Evolutionary conservation across 116 monocot genomes (phyloP).

Genomic region (Phalaenopsis hybrid): DNA sequence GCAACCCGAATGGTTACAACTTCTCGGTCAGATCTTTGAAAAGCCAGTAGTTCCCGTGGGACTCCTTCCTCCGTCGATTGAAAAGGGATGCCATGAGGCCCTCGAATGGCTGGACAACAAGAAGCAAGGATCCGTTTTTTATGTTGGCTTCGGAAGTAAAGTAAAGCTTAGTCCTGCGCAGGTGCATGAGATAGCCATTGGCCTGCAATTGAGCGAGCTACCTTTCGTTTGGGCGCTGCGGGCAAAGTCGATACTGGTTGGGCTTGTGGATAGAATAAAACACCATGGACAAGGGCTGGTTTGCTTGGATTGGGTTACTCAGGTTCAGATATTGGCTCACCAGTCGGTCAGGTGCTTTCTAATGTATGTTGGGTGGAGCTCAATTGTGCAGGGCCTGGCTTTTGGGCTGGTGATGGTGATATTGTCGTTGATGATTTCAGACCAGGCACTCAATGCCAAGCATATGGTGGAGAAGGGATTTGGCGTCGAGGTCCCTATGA

Average conservation of each 20-base stretch:
- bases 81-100: too few species aligned
- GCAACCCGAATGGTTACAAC: slow-evolving; percentile 19
- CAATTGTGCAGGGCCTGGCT: slow-evolving; percentile 32
- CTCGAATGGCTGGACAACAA: too few species aligned
- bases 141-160: slow-evolving; percentile 50
- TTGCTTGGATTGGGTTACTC: slow-evolving; percentile 25
- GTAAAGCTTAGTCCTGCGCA: slow-evolving; percentile 17
- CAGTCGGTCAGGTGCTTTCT: slow-evolving; percentile 29
- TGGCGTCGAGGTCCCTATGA: too few species aligned
- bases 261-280: background rate
- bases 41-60: slow-evolving; percentile 23
- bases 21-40: slow-evolving; percentile 4
- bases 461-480: too few species aligned
- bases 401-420: slow-evolving; percentile 16
- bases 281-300: slow-evolving; percentile 1
- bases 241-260: background rate
- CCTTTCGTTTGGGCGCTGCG: slow-evolving; percentile 47
- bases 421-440: slow-evolving; percentile 20
- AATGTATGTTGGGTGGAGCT: slow-evolving; percentile 42
- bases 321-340: slow-evolving; percentile 22
- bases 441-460: slow-evolving; percentile 40
- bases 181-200: slow-evolving; percentile 33
- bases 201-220: slow-evolving; percentile 27
- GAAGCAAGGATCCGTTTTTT: background rate
- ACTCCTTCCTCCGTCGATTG: slow-evolving; percentile 16